Evolutionary conservation across 805 yeast genomes (phyloP), one percentile per base, ranked within the genome.

Genomic region (Wickerhamomyces chambardii): DNA sequence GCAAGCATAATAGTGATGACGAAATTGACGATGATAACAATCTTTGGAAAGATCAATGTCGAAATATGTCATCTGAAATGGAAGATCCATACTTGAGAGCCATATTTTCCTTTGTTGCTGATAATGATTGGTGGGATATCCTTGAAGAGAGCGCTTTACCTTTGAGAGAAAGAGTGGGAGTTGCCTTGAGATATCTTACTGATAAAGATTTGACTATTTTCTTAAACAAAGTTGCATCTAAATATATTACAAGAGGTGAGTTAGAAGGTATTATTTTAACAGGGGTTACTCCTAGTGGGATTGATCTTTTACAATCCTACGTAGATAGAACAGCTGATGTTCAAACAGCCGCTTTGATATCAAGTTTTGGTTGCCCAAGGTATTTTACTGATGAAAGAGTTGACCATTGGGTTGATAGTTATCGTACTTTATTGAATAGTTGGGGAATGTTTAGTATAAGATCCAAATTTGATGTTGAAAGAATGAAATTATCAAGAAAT

Each of bases 81-180:
- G 90, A 82, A 11, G 80, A 84, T 50, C 96, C 97, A 0, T 90
- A 90, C 52, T 59, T 90, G 40, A 63, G 97, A 30, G 95, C 95
- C 0, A 84, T 90, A 1, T 90, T 90, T 64, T 96, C 96, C 0
- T 90, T 78, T 47, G 81, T 90, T 36, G 87, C 96, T 0, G 96
- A 90, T 51, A 83, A 85, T 31, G 92, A 89, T 44, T 90, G 97
- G 97, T 81, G 90, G 79, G 97, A 86, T 50, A 95, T 90, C 2
- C 64, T 90, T 35, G 95, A 86, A 51, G 97, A 90, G 50, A 76
- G 81, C 15, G 81, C 95, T 2, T 66, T 90, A 29, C 95, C 98
- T 0, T 62, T 90, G 29, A 67, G 90, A 35, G 98, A 90, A 51
- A 64, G 95, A 44, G 59, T 90, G 11, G 97, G 97, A 2, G 90